Evolutionary conservation across 371 early-diverging fungal species (phyloP).

Genomic region (Fennellomyces sp.): DNA sequence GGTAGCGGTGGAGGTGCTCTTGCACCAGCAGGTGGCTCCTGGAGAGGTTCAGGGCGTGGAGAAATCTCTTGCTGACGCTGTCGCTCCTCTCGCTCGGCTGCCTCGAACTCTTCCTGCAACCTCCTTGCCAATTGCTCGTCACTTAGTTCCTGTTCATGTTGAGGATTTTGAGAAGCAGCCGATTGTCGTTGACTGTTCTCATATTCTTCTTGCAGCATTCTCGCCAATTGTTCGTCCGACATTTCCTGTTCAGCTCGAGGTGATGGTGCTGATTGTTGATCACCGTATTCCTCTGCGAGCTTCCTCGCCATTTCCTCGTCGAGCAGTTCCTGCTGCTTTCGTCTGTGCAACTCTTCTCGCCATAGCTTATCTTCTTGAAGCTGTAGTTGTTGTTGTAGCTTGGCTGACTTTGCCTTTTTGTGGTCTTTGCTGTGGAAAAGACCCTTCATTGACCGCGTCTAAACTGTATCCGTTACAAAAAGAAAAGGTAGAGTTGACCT

Average conservation of each 20-base stretch:
- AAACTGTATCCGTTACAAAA: neutral
- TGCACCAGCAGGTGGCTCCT: neutral
- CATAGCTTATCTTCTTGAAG: conserved; percentile 18
- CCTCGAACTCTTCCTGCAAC: conserved; percentile 12
- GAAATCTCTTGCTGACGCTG: neutral
- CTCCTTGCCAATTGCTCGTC: conserved; percentile 9
- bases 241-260: conserved; percentile 11
- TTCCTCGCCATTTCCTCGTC: conserved; percentile 12
- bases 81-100: neutral
- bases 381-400: conserved; percentile 18
- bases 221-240: conserved; percentile 12
- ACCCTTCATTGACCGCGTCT: neutral
- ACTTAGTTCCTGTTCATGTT: neutral
- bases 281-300: conserved; percentile 10
- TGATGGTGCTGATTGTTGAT: neutral
- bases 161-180: neutral
- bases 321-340: conserved; percentile 6
- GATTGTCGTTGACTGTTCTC: conserved; percentile 1
- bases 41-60: neutral
- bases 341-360: conserved; percentile 3
- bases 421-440: conserved; percentile 13
- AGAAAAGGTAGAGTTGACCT: neutral
- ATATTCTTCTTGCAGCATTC: conserved; percentile 8
- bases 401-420: conserved; percentile 15
- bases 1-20: conserved; percentile 14